A percentile compares a stretch with the other conserved stretches of the same genome.
Evolutionary conservation across 805 yeast species (phyloP).

Genomic region (Candida insectorum): DNA sequence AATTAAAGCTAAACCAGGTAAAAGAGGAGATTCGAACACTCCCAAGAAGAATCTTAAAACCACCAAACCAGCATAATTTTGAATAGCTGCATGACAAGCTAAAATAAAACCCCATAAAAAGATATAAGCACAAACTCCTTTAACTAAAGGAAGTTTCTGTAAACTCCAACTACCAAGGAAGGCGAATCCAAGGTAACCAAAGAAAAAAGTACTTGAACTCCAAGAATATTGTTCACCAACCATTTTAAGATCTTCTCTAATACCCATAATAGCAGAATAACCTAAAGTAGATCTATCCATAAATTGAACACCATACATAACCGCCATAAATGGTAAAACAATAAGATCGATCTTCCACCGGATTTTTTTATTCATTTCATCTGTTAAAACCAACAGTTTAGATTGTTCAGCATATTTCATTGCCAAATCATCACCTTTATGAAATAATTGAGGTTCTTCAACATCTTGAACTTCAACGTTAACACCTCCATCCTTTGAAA

Average conservation of each 20-base stretch:
- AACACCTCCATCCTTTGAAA: slow-evolving; percentile 4
- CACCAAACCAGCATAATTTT: slow-evolving; percentile 30
- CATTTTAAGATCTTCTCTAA: slow-evolving; percentile 32
- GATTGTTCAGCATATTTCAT: slow-evolving; percentile 24
- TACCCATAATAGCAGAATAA: slow-evolving; percentile 36
- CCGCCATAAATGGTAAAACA: slow-evolving; percentile 22
- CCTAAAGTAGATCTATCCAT: slow-evolving; percentile 35
- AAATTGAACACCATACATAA: slow-evolving; percentile 23
- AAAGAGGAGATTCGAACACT: slow-evolving; percentile 35
- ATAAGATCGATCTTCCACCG: slow-evolving; percentile 17
- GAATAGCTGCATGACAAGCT: slow-evolving; percentile 49
- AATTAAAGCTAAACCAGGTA: slow-evolving; percentile 36
- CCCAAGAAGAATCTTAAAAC: slow-evolving; percentile 35
- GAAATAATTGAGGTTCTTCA: background rate
- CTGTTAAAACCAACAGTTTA: slow-evolving; percentile 13
- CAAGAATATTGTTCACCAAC: slow-evolving; percentile 32
- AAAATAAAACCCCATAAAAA: slow-evolving; percentile 62
- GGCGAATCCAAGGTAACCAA: slow-evolving; percentile 61
- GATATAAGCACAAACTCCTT: slow-evolving; percentile 44
- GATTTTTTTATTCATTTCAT: slow-evolving; percentile 12
- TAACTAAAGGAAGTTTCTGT: slow-evolving; percentile 58
- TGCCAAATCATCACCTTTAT: slow-evolving; percentile 33
- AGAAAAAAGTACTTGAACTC: slow-evolving; percentile 36
- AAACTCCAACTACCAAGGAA: slow-evolving; percentile 43
- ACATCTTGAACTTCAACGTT: slow-evolving; percentile 4